Evolutionary conservation across 805 yeast genomes (phyloP).

Genomic region (Pichia rugopelliculosa): DNA sequence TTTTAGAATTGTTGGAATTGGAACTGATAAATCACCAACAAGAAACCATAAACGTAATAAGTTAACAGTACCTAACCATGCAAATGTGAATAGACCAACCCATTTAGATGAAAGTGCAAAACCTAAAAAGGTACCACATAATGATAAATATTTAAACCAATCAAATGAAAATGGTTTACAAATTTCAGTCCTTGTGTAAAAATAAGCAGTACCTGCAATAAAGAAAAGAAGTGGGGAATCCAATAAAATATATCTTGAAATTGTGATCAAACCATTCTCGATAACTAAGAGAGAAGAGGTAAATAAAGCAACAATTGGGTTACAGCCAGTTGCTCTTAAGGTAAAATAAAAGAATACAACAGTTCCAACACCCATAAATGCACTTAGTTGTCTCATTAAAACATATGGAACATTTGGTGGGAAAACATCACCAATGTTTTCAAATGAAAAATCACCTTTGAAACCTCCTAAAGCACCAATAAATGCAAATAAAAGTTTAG

Average conservation of each 20-base stretch:
- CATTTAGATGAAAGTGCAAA: conserved; percentile 70
- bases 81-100: conserved; percentile 78
- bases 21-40: conserved; percentile 59
- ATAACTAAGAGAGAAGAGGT: conserved; percentile 49
- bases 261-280: conserved; percentile 65
- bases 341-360: conserved; percentile 60
- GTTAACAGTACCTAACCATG: conserved; percentile 66
- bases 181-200: conserved; percentile 58
- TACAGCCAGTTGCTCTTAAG: conserved; percentile 63
- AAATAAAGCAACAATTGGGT: conserved; percentile 53
- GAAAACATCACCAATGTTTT: conserved; percentile 54
- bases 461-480: conserved; percentile 63
- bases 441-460: conserved; percentile 62
- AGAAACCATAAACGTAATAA: conserved; percentile 60
- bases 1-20: conserved; percentile 35
- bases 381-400: conserved; percentile 64
- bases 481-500: conserved; percentile 73
- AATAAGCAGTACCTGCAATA: conserved; percentile 63
- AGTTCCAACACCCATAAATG: conserved; percentile 60
- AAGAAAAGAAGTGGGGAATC: conserved; percentile 74
- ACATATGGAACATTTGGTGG: conserved; percentile 58
- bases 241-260: conserved; percentile 65
- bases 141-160: conserved; percentile 54
- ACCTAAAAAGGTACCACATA: conserved; percentile 67
- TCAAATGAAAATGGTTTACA: conserved; percentile 50